phyloP scores from a whole-genome alignment of 805 yeast genomes.

The Candida jianshihensis region DNA sequence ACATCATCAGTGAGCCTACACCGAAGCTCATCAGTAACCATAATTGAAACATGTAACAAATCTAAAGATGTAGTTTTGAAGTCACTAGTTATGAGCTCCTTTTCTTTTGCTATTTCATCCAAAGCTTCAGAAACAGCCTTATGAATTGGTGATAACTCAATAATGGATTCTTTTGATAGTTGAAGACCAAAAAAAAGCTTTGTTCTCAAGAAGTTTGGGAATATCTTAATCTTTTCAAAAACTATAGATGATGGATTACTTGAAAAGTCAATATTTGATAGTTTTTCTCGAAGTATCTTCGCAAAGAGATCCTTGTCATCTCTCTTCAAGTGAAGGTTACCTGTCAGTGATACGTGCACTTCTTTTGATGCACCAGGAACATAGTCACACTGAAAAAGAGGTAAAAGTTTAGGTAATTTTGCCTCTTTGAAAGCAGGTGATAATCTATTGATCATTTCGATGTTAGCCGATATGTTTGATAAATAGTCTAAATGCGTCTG shows the following conservation, averaged over 20 bases:
- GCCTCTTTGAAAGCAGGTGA: constrained; percentile 3
- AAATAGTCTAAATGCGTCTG: background rate
- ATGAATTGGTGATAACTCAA: background rate
- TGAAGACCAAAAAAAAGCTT: constrained; percentile 5
- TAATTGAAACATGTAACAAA: background rate
- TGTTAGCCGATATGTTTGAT: background rate
- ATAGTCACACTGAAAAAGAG: constrained; percentile 3
- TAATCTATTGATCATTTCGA: constrained; percentile 4
- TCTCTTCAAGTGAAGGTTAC: constrained; percentile 1
- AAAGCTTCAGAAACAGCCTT: constrained; percentile 1
- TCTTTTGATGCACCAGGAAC: constrained; percentile 3
- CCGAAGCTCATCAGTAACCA: background rate
- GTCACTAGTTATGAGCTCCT: background rate
- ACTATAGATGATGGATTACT: background rate
- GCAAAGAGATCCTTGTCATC: background rate
- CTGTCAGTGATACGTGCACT: constrained; percentile 11
- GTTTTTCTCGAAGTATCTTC: background rate
- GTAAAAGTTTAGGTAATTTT: constrained; percentile 2
- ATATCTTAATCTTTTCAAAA: constrained; percentile 3
- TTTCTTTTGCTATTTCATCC: background rate
- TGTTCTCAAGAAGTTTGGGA: constrained; percentile 1
- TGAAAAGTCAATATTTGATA: background rate
- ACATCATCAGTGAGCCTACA: background rate
- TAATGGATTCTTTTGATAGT: constrained; percentile 1
- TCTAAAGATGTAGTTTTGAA: background rate